These are phyloP conservation scores for Albizia julibrissin DNA, from an alignment of 306 rosid species.

Conservation along the genomic window DNA sequence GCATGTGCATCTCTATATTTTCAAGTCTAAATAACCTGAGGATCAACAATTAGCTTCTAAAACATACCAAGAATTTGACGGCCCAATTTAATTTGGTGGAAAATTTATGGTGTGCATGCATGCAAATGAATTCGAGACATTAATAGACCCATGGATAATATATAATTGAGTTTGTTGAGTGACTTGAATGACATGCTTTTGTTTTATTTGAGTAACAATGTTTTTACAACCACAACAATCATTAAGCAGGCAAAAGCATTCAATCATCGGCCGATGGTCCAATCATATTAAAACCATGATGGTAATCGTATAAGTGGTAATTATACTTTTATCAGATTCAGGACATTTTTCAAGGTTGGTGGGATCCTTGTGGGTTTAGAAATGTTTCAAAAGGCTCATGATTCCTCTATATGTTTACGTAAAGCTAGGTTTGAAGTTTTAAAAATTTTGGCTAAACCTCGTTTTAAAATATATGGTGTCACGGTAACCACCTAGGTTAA, in stretches of 20 bases:
- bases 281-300: neutral
- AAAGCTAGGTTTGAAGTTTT: neutral
- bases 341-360: neutral
- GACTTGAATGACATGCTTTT: neutral
- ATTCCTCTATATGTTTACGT: neutral
- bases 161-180: neutral
- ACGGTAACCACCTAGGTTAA: neutral
- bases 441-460: neutral
- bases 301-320: neutral
- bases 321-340: neutral
- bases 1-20: neutral
- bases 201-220: neutral
- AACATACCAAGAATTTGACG: conserved; percentile 4
- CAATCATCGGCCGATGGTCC: neutral
- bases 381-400: neutral
- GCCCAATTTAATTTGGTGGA: neutral
- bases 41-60: conserved; percentile 14
- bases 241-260: neutral
- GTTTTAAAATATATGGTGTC: neutral
- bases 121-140: neutral
- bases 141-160: neutral
- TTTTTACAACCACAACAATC: neutral
- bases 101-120: neutral
- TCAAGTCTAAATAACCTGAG: neutral
- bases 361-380: neutral